Evolutionary conservation across 2,329 filamentous ascomycete species (phyloP).

Genomic region (Epichloe sp.): DNA sequence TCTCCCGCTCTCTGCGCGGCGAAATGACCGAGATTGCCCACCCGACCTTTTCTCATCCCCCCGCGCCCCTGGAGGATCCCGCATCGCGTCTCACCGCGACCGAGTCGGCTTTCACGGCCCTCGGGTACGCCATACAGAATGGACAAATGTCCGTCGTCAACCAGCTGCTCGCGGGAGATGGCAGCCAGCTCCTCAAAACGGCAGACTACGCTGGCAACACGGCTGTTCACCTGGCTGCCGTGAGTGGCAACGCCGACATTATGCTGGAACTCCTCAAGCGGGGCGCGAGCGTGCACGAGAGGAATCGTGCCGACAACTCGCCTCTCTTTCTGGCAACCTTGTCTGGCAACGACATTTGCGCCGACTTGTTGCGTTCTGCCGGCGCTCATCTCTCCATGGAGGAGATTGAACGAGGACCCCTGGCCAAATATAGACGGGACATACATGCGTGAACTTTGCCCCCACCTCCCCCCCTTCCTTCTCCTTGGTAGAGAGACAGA

Average conservation of each 20-base stretch:
- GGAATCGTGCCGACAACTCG: conserved; percentile 53
- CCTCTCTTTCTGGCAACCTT: conserved; percentile 51
- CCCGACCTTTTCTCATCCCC: conserved; percentile 65
- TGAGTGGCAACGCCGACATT: conserved; percentile 39
- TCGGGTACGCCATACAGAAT: conserved; percentile 68
- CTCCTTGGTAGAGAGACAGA: neutral
- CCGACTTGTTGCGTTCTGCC: conserved; percentile 40
- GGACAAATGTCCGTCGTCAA: conserved; percentile 53
- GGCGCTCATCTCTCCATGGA: conserved; percentile 43
- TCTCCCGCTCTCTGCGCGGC: conserved; percentile 65
- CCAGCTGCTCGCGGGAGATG: conserved; percentile 54
- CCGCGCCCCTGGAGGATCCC: conserved; percentile 33
- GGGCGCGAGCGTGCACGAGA: conserved; percentile 53
- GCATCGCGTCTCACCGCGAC: conserved; percentile 29
- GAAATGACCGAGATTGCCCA: conserved; percentile 69
- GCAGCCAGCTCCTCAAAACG: conserved; percentile 54
- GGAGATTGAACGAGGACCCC: conserved; percentile 20
- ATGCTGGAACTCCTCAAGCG: conserved; percentile 44
- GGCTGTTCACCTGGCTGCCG: conserved; percentile 43
- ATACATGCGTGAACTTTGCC: neutral
- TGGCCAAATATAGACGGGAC: conserved; percentile 10
- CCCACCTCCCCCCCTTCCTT: too few relatives aligned
- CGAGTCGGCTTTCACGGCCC: conserved; percentile 58
- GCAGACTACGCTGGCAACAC: conserved; percentile 77
- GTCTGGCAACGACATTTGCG: conserved; percentile 39